Evolutionary conservation across 176 grass and related monocot species (phyloP).

Genomic region (Aegilops bicornis): DNA sequence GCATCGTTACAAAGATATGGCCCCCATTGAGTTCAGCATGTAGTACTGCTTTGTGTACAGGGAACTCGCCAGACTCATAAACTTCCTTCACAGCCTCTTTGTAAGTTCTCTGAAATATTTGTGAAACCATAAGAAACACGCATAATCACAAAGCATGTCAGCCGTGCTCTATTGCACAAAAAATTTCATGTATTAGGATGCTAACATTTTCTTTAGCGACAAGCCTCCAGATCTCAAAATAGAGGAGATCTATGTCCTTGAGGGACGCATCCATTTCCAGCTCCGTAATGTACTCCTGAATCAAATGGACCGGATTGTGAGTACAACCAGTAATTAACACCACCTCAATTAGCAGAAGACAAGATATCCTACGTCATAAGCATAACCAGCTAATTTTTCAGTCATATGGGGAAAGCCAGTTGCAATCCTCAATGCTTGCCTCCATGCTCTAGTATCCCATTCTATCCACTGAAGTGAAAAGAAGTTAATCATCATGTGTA

Average conservation of each 20-base stretch:
- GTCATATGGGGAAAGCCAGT: background rate
- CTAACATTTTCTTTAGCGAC: background rate
- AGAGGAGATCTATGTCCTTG: background rate
- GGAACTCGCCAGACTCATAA: background rate
- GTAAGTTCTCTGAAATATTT: background rate
- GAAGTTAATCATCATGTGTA: background rate
- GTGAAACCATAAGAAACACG: background rate
- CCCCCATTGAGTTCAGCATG: background rate
- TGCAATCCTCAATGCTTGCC: slow-evolving; percentile 25
- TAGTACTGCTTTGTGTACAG: background rate
- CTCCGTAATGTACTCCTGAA: background rate
- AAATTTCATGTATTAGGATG: background rate
- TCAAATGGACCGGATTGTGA: background rate
- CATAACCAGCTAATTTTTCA: background rate
- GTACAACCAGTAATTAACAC: background rate
- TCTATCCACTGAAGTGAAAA: background rate
- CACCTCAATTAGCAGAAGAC: background rate
- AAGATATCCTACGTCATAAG: background rate
- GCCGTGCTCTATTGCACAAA: background rate
- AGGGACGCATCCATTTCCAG: background rate
- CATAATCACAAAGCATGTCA: background rate
- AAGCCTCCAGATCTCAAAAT: slow-evolving; percentile 18
- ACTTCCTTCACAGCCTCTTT: background rate
- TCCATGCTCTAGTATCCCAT: background rate
- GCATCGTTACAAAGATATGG: too few species aligned